Base-by-base conservation (phyloP, 2,329 filamentous ascomycete species). In the Huntiella decipiens region DNA sequence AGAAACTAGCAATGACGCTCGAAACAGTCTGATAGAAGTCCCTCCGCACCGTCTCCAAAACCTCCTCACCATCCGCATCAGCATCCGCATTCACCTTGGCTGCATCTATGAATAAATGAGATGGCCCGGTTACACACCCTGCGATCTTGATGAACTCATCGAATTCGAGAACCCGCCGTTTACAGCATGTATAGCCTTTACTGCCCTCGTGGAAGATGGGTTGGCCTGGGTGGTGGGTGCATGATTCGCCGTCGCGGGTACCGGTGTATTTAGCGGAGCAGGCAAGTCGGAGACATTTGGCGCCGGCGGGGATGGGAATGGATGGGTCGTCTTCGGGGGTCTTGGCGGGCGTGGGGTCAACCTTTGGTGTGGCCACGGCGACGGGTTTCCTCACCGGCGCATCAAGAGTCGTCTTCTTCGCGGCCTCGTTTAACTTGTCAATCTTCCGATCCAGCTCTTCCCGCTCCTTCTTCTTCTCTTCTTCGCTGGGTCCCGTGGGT, bases 101-200 rank as follows among this genome's bases (percentile, higher is more conserved):
- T 52, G 68, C 80, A 3, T 82, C 82, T 32, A 96, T 71, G 56
- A 95, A 98, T 53, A 94, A 63, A 66, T 98, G 91, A 50, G 73
- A 70, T 38, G 70, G 66, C 63, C 87, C 91, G 38, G 80, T 86
- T 60, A 77, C 77, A 64, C 91, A 98, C 1, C 91, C 91, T 55
- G 82, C 77, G 50, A 98, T 88, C 63, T 83, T 91, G 78, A 98
- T 78, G 63, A 98, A 98, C 62, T 96, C 81, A 60, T 98, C 87
- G 61, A 98, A 98, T 59, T 98, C 91, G 49, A 98, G 66, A 48
- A 98, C 91, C 34, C 86, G 74, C 55, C 85, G 71, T 73, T 96
- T 96, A 66, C 91, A 98, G 68, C 91, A 98, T 50, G 78, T 86
- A 71, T 91, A 98, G 1, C 91, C 91, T 67, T 98, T 98, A 65